Evolutionary conservation across 2,329 filamentous ascomycete genomes (phyloP), one percentile per base, ranked within the genome.

Genomic region (Pochonia chlamydosporia): DNA sequence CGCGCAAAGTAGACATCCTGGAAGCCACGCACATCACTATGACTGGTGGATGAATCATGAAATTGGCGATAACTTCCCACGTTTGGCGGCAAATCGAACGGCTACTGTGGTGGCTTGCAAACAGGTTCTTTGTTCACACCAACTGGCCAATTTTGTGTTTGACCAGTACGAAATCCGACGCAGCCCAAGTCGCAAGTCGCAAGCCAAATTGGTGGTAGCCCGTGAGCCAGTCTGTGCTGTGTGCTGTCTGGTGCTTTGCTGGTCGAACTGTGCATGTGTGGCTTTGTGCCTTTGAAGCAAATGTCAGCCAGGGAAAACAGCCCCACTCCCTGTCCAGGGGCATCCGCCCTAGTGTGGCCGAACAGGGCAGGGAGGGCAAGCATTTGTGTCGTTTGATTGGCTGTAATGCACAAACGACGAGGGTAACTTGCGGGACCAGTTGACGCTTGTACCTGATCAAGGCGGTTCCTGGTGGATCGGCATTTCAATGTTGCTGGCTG

Each of bases 361-460:
- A 44, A 44, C 20, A 37, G 18, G 42, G 42, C 42, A 44, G 21
- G 31, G 30, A 25, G 13, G n/a, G 31, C 5, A 11, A 14, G 11
- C 21, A 3, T 9, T 9, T 14, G 20, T 31, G 33, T 18, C 2
- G 28, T 16, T 18, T 36, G 13, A 44, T 44, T 44, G 31, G 42
- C 9, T 39, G 20, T 13, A 13, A 16, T 8, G n/a, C n/a, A 7
- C 16, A 18, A 16, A 8, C 21, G 21, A 31, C 18, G 41, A 35
- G 25, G 40, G 41, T 33, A 21, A 28, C 41, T 33, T 26, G 41
- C 41, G 33, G 16, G 33, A 36, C 33, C n/a, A 18, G 33, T 31
- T 14, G 30, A 24, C 42, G 42, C 42, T 44, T 36, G 42, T 44
- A 23, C 42, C 20, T 35, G 42, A 35, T 18, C 10, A 33, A 31